Conservation (phyloP, 768 basidiomycete species). For the Lactifluus rugatus region DNA sequence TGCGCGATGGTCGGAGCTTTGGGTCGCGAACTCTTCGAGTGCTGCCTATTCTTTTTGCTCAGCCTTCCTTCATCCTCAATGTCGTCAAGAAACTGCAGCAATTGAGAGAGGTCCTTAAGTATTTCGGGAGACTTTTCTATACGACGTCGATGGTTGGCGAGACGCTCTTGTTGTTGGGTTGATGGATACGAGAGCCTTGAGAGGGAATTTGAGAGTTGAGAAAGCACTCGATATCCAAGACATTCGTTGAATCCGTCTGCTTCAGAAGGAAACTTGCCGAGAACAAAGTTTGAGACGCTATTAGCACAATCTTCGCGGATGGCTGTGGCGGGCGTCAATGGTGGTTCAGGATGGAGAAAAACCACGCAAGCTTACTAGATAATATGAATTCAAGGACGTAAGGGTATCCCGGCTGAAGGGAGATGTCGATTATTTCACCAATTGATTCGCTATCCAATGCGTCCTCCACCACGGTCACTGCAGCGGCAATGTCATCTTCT, state of each 20-base stretch:
- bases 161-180: neutral
- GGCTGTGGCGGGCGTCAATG: constrained; percentile 1
- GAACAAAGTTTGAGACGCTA: neutral
- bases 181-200: neutral
- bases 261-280: neutral
- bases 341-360: neutral
- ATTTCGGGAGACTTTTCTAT: neutral
- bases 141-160: neutral
- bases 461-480: constrained; percentile 1
- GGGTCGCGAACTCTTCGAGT: neutral
- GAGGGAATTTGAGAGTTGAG: neutral
- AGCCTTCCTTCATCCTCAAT: neutral
- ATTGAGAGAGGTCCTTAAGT: neutral
- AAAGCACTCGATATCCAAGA: neutral
- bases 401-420: neutral
- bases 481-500: neutral
- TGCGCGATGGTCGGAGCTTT: neutral
- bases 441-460: constrained; percentile 5
- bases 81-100: neutral
- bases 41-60: neutral
- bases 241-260: neutral
- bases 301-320: neutral
- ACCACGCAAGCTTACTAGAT: neutral
- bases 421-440: neutral
- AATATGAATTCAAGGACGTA: constrained; percentile 12